Percentiles rank a stretch among this genome's conserved stretches.
These are phyloP conservation scores for Myxozyma nipponensis DNA, from an alignment of 805 yeast genomes.

Conservation along the genomic window DNA sequence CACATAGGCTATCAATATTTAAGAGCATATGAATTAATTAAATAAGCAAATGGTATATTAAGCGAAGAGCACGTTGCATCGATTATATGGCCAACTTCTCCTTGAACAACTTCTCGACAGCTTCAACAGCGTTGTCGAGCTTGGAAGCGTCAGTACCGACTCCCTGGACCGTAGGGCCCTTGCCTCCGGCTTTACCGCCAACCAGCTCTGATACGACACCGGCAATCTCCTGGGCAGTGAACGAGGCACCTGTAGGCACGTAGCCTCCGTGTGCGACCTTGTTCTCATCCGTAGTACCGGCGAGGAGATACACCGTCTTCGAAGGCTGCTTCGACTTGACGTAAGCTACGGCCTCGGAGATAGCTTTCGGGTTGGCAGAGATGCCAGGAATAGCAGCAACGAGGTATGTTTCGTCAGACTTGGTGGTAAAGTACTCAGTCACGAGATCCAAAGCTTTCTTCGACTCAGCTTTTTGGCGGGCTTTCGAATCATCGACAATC, in stretches of 20 bases:
- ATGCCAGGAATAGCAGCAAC: slow-evolving; percentile 66
- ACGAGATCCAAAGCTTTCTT: slow-evolving; percentile 78
- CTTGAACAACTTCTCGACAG: slow-evolving; percentile 56
- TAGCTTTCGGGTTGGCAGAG: slow-evolving; percentile 84
- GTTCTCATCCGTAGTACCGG: slow-evolving; percentile 50
- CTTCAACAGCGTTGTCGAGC: slow-evolving; percentile 67
- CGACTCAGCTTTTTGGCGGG: slow-evolving; percentile 81
- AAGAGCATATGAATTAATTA: no score
- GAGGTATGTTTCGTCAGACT: slow-evolving; percentile 50
- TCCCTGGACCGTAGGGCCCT: slow-evolving; percentile 94
- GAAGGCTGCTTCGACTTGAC: slow-evolving; percentile 72
- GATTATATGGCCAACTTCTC: slow-evolving; percentile 35
- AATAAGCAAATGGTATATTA: no score
- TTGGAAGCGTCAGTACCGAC: slow-evolving; percentile 81
- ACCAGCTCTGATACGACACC: slow-evolving; percentile 62
- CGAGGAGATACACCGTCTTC: slow-evolving; percentile 73
- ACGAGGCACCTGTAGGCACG: slow-evolving; percentile 66
- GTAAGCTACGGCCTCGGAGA: slow-evolving; percentile 84
- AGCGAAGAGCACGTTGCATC: no score
- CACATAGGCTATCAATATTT: no score
- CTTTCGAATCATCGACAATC: slow-evolving; percentile 82
- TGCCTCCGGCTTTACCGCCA: slow-evolving; percentile 99
- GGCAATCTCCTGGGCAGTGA: slow-evolving; percentile 69
- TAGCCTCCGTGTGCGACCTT: slow-evolving; percentile 96
- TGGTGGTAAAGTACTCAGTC: slow-evolving; percentile 59